Evolutionary conservation across 352 stramenopile genomes (phyloP), one percentile per base, ranked within the genome.

Genomic region (Globisporangium takayamanum): DNA sequence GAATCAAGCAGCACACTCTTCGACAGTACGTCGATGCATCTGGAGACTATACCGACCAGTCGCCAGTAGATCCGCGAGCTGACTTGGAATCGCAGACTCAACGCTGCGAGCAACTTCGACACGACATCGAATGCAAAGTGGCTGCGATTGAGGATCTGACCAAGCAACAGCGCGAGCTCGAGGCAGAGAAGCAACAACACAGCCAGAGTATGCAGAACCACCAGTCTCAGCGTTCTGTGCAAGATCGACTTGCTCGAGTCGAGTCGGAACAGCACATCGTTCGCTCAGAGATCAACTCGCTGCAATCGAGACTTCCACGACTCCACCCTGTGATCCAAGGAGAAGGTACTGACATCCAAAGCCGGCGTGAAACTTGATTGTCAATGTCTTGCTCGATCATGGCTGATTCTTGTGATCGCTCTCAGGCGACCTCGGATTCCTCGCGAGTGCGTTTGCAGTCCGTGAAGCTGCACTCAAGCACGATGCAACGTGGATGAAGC

Each of bases 401-500:
- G 6, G 1, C 7, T 12, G 0, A 39, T 7, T 6, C 5, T 46
- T 8, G 18, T 7, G 14, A 8, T 46, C 1, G 44, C 44, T 22
- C 10, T 25, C 12, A 49, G 44, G 44, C n/a, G 44, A 49, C 44
- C 28, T 15, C 20, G 44, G 44, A 0, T 49, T 49, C 4, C n/a
- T 49, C 18, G n/a, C 20, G 2, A 18, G 20, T 25, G n/a, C 16
- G 2, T 12, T 49, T 14, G 44, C 18, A 14, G 44, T 49, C 10
- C 44, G 44, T 18, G n/a, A 49, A 5, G 16, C 3, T 15, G 44
- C n/a, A 10, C 44, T 30, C 16, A 25, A 25, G 16, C n/a, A 28
- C n/a, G 20, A 49, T 1, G n/a, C 44, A 25, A 49, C 44, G 20
- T 66, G 60, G 60, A 56, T 48, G 49, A 5, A 20, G 39, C 33